phyloP scores from a whole-genome alignment of 495 filamentous ascomycete genomes.

The Penicillium herquei region DNA sequence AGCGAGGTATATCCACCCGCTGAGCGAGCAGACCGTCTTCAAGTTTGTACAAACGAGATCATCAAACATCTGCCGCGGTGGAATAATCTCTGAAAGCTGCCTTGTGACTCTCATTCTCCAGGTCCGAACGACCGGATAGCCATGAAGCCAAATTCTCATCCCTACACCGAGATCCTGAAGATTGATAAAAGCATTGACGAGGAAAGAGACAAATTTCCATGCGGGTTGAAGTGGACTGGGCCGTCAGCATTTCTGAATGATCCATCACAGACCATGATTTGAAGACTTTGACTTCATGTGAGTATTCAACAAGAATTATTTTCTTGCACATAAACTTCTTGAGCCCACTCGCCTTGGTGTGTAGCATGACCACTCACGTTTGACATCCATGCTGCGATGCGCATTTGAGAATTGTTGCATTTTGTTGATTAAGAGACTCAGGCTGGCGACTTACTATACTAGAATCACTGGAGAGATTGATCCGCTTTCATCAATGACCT shows the following conservation, averaged over 20 bases:
- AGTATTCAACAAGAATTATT: background rate
- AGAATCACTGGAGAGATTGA: background rate
- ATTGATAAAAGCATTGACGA: conserved; percentile 35
- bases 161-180: conserved; percentile 35
- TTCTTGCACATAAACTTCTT: background rate
- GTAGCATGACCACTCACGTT: background rate
- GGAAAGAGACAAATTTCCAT: conserved; percentile 3
- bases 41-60: too few relatives aligned
- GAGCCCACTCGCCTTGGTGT: too few relatives aligned
- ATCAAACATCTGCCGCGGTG: too few relatives aligned
- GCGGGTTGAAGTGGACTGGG: background rate
- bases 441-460: background rate
- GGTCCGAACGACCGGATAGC: too few relatives aligned
- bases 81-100: too few relatives aligned
- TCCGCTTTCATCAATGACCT: too few relatives aligned
- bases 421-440: background rate
- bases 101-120: too few relatives aligned
- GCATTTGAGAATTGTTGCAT: background rate
- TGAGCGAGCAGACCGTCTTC: too few relatives aligned
- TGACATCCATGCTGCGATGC: background rate
- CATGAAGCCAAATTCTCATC: conserved; percentile 19
- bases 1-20: too few relatives aligned
- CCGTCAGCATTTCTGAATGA: background rate
- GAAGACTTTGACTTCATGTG: background rate
- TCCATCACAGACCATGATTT: background rate